Conservation (phyloP, 352 stramenopile genomes). For the Globisporangium paroecandrum region DNA sequence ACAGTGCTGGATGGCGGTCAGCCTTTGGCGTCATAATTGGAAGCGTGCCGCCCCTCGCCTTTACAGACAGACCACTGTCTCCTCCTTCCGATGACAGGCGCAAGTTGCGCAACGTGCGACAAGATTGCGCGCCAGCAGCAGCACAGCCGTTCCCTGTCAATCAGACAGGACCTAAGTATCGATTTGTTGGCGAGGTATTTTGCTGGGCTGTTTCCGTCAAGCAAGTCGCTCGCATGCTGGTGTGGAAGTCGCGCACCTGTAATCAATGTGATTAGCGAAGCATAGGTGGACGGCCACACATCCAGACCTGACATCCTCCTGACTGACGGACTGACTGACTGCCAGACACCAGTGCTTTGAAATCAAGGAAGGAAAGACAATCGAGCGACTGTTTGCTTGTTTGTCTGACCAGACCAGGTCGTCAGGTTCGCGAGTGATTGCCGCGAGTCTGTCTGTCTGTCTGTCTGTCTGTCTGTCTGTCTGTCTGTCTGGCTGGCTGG, state of each 20-base stretch:
- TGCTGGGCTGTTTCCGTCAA: neutral
- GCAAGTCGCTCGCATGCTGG: neutral
- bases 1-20: constrained; percentile 1
- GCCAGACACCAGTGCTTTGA: neutral
- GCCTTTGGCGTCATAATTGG: neutral
- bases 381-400: neutral
- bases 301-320: neutral
- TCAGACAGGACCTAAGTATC: neutral
- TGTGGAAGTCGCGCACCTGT: neutral
- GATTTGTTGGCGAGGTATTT: neutral
- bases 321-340: no score
- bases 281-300: neutral
- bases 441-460: no score
- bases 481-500: no score
- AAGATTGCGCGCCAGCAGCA: neutral
- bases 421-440: neutral
- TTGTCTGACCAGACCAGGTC: neutral
- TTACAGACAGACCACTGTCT: neutral
- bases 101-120: neutral
- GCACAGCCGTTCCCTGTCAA: neutral
- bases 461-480: neutral
- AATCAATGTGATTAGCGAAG: neutral
- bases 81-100: neutral
- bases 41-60: constrained; percentile 3
- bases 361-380: neutral